These are phyloP conservation scores for Amylostereum areolatum DNA, from an alignment of 1,284 basidiomycete genomes.

Conservation along the genomic window DNA sequence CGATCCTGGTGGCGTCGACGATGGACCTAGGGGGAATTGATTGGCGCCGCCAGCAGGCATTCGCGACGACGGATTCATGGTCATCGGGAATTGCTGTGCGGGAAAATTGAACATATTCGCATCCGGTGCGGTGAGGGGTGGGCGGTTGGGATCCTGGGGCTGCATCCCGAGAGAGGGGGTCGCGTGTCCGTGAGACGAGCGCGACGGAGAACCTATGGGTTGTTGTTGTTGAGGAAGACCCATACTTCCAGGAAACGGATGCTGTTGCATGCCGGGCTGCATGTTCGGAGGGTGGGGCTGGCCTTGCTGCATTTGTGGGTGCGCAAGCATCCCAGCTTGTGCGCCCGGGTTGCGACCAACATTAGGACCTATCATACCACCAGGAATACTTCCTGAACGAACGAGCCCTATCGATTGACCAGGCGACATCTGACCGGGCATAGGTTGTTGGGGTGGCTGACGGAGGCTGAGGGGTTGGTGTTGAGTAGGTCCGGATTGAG, in stretches of 20 bases:
- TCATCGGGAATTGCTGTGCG: constrained; percentile 29
- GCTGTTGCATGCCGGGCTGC: constrained; percentile 21
- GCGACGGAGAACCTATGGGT: constrained; percentile 33
- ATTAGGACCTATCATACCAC: background rate
- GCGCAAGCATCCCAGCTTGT: background rate
- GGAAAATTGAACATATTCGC: no score
- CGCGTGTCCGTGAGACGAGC: constrained; percentile 19
- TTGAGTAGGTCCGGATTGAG: constrained; percentile 8
- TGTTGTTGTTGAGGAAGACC: constrained; percentile 29
- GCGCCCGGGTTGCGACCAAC: background rate
- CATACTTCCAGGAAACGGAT: constrained; percentile 36
- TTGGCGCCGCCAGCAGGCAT: constrained; percentile 26
- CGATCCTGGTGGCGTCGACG: constrained; percentile 37
- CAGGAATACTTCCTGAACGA: background rate
- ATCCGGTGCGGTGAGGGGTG: constrained; percentile 23
- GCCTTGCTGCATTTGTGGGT: constrained; percentile 21
- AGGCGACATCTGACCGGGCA: constrained; percentile 32
- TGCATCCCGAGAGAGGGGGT: constrained; percentile 31
- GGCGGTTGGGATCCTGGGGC: constrained; percentile 15
- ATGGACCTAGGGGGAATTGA: constrained; percentile 35
- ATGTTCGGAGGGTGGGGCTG: constrained; percentile 1
- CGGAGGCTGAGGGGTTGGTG: constrained; percentile 23
- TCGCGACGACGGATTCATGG: constrained; percentile 27
- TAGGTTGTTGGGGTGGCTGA: constrained; percentile 18
- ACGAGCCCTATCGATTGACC: constrained; percentile 33